Conservation (phyloP, 2,329 filamentous ascomycete genomes). For the Chaetomium strumarium region DNA sequence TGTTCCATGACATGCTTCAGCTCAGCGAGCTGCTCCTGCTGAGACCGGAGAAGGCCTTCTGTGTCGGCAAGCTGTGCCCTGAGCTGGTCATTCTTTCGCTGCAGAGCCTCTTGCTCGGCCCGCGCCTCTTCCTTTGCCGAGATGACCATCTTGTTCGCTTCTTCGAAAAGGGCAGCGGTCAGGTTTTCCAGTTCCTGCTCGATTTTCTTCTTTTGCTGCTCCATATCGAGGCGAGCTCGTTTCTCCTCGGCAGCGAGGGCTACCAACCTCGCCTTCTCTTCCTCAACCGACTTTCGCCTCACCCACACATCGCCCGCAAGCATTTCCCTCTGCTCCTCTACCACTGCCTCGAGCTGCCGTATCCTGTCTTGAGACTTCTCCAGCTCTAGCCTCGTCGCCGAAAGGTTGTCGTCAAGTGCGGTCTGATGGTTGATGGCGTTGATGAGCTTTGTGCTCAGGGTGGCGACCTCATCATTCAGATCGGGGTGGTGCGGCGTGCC, state of each 20-base stretch:
- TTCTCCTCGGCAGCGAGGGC: conserved; percentile 59
- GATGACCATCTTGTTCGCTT: conserved; percentile 98
- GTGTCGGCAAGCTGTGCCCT: conserved; percentile 80
- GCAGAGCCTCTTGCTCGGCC: conserved; percentile 71
- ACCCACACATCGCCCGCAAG: conserved; percentile 71
- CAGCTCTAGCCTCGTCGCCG: conserved; percentile 75
- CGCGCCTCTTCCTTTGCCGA: conserved; percentile 84
- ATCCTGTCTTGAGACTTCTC: conserved; percentile 65
- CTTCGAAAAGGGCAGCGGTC: conserved; percentile 91
- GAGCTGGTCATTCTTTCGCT: conserved; percentile 83
- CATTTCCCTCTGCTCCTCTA: conserved; percentile 65
- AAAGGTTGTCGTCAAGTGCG: conserved; percentile 79
- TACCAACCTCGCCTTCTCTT: conserved; percentile 58
- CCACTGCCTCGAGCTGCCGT: conserved; percentile 57
- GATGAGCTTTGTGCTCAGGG: conserved; percentile 90
- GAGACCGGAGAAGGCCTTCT: conserved; percentile 75
- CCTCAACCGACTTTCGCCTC: conserved; percentile 65
- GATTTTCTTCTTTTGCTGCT: conserved; percentile 80
- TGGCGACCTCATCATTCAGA: conserved; percentile 69
- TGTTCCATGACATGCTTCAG: conserved; percentile 90
- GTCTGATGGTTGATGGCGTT: conserved; percentile 97
- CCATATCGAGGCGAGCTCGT: conserved; percentile 55
- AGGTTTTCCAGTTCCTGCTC: conserved; percentile 88
- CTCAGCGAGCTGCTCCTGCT: conserved; percentile 88
- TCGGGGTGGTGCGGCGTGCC: conserved; percentile 45